Evolutionary conservation across 306 rosid genomes (phyloP), one percentile per base, ranked within the genome.

Genomic region (Cucurbita argyrosperma): DNA sequence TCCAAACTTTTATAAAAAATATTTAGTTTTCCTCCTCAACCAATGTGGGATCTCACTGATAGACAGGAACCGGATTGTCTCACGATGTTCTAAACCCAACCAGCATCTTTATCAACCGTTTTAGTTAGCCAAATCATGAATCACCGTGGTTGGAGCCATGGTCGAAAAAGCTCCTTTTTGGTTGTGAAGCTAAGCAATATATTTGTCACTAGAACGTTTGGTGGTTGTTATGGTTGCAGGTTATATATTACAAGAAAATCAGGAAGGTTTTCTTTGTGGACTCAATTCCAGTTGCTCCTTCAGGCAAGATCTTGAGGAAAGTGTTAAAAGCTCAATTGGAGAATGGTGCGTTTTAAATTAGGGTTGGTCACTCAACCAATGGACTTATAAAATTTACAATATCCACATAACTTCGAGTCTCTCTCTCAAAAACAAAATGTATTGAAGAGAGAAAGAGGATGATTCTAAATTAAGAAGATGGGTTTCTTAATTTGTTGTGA

Each of bases 271-370:
- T 67, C 19, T 67, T 67, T 21, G 73, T 67, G 56, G 73, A 67
- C 19, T 67, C 73, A 23, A 67, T 67, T 67, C 73, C 73, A 23
- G 13, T 23, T 4, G 56, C 73, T 47, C 73, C 73, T 5, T 67
- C 73, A 19, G 73, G 73, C 19, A 67, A 67, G 40, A 67, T 67
- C 21, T 46, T 67, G 56, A 67, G 73, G 73, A 67, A 67, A 47
- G 21, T 46, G 12, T 11, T 67, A 26, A 67, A 30, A 23, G 56
- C 40, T 46, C 56, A 21, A 35, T 0, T 67, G 12, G 19, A 67
- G 56, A 35, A 21, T 46, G 73, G 73, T 67, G 55, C 8, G 1
- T 67, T 67, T 42, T 40, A 66, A 45, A 40, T 18, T n/a, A 42
- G 37, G 16, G 14, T 64, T 7, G 9, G 0, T 40, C 14, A 9